Conservation (phyloP, 23 red algal species). For the Gracilaria caudata region DNA sequence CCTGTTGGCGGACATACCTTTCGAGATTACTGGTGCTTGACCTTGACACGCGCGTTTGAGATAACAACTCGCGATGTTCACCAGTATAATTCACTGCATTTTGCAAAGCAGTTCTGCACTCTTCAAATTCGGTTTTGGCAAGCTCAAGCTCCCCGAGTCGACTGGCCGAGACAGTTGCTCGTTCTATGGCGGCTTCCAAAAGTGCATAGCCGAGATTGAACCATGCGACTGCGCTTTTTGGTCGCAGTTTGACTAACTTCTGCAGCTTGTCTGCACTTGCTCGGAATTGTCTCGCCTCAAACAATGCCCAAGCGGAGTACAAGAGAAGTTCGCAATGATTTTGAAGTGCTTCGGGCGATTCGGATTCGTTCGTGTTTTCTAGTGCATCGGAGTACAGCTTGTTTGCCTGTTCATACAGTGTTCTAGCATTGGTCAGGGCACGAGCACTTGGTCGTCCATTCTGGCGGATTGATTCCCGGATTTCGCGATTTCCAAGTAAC, state of each 20-base stretch:
- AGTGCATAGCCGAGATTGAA: conserved; percentile 69
- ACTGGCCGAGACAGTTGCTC: conserved; percentile 6
- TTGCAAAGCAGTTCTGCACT: conserved; percentile 38
- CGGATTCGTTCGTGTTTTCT: not conserved
- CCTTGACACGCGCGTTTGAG: conserved; percentile 21
- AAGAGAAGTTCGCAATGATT: conserved; percentile 50
- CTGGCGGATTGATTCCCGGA: conserved; percentile 43
- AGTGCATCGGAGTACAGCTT: conserved; percentile 69
- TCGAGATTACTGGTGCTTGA: conserved; percentile 18
- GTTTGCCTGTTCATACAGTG: conserved; percentile 61
- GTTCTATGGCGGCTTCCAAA: conserved; percentile 33
- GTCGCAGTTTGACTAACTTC: conserved; percentile 46
- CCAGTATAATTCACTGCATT: conserved; percentile 1
- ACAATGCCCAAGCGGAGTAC: conserved; percentile 56
- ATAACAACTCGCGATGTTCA: conserved; percentile 11
- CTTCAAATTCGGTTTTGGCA: conserved; percentile 67
- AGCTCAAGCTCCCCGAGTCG: conserved; percentile 44
- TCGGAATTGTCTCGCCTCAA: conserved; percentile 57
- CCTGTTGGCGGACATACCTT: conserved; percentile 58
- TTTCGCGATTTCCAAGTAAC: conserved; percentile 49
- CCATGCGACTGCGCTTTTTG: conserved; percentile 35
- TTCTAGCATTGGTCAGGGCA: conserved; percentile 19
- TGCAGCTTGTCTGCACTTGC: conserved; percentile 39
- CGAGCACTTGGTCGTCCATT: conserved; percentile 41
- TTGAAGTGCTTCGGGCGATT: conserved; percentile 23